Percentiles rank a stretch among this genome's conserved stretches.
Evolutionary conservation across 1,284 basidiomycete species (phyloP).

Genomic region (Phellopilus nigrolimitatus): DNA sequence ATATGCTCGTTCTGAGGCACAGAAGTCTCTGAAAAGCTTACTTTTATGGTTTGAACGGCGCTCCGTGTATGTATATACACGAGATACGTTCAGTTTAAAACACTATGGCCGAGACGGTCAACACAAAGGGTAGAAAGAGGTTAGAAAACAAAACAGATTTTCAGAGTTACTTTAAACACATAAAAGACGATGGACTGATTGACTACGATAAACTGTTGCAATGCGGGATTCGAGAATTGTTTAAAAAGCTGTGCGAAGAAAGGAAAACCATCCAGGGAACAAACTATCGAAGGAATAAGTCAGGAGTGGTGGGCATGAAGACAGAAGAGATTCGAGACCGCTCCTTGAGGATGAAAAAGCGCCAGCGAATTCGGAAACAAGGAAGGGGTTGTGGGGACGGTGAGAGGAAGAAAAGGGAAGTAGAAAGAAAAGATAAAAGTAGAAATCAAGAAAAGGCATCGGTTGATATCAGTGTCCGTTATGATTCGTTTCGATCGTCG

Average conservation of each 20-base stretch:
- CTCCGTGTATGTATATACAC: too few relatives aligned
- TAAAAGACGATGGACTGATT: constrained; percentile 19
- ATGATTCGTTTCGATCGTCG: constrained; percentile 14
- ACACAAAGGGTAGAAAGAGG: background rate
- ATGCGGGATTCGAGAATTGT: constrained; percentile 13
- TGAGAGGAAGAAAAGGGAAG: constrained; percentile 7
- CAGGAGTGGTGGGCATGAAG: constrained; percentile 14
- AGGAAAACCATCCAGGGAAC: constrained; percentile 16
- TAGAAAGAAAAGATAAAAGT: constrained; percentile 26
- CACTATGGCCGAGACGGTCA: background rate
- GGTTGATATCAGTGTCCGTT: constrained; percentile 17
- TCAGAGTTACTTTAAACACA: constrained; percentile 20
- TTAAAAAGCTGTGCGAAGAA: constrained; percentile 4
- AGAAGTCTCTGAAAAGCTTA: too few relatives aligned
- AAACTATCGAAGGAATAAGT: constrained; percentile 18
- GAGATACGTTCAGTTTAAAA: too few relatives aligned
- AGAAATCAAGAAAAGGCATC: constrained; percentile 23
- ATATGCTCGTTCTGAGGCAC: too few relatives aligned
- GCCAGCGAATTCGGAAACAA: background rate
- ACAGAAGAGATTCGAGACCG: constrained; percentile 5
- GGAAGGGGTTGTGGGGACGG: background rate
- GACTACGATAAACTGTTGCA: constrained; percentile 17
- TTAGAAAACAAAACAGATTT: constrained; percentile 12
- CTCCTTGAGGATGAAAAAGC: background rate
- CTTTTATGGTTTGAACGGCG: too few relatives aligned